Base-by-base conservation (phyloP, 2,329 filamentous ascomycete species). In the Alternaria triticina region DNA sequence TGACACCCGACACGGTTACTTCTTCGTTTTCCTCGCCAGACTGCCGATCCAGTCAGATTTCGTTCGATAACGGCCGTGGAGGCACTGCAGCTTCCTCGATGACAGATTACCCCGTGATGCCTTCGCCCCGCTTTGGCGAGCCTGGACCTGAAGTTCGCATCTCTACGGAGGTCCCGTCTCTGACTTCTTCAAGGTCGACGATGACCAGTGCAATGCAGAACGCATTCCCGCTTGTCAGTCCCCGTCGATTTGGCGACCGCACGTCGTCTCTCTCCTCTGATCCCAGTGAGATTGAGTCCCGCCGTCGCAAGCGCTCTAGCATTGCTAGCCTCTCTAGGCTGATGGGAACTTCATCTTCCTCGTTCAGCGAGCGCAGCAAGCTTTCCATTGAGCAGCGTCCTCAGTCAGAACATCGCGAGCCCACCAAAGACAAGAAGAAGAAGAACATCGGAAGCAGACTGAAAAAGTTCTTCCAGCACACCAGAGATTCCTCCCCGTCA, bases 21-120 rank as follows among this genome's bases (percentile, higher is more conserved):
- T 85, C 84, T 0, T 81, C 82, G 5, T 84, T 84, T 74, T 86
- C 91, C 1, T 93, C 91, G 6, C 91, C 91, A 0, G 87, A 90
- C 57, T 80, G 82, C 60, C 71, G 73, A 87, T 90, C 63, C 84
- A 89, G 61, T 83, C 91, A 83, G 79, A 89, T 88, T 5, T 84
- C 83, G 0, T 89, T 92, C 59, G 91, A 94, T 66, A 87, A 87
- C 1, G 89, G 91, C 57, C 87, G 90, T 20, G 87, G 93, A 27
- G 92, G 91, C 6, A 94, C 91, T 2, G 89, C 91, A 3, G 88
- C 90, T 6, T 94, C 91, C 1, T 94, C 91, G 0, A 83, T 90
- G 46, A 87, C 88, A 1, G 91, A 94, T 65, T 91, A 91, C 67
- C 90, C 88, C 61, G 88, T 85, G 40, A 90, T 92, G 75, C 89